phyloP scores from a whole-genome alignment of 2,329 filamentous ascomycete species.

The Neophaeococcomyces aloes region DNA sequence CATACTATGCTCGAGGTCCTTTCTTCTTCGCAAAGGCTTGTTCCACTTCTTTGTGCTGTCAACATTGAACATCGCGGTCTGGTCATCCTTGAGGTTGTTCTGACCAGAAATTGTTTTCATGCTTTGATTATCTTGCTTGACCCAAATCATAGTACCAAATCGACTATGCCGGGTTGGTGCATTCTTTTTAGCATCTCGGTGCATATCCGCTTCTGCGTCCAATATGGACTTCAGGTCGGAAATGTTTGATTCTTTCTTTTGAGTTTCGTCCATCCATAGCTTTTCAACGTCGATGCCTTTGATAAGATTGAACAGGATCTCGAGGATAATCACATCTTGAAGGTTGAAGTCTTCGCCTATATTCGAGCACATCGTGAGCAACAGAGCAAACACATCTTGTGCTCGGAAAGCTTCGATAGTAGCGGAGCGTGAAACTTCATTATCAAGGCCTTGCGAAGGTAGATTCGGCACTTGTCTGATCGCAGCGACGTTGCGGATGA shows the following conservation, averaged over 20 bases:
- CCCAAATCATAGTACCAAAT: slow-evolving; percentile 96
- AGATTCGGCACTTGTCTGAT: slow-evolving; percentile 65
- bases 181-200: slow-evolving; percentile 62
- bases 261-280: slow-evolving; percentile 71
- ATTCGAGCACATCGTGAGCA: slow-evolving; percentile 80
- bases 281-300: slow-evolving; percentile 79
- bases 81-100: slow-evolving; percentile 63
- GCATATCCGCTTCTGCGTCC: slow-evolving; percentile 73
- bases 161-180: slow-evolving; percentile 82
- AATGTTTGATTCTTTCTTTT: slow-evolving; percentile 57
- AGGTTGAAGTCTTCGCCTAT: slow-evolving; percentile 87
- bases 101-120: slow-evolving; percentile 82
- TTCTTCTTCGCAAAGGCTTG: slow-evolving; percentile 57
- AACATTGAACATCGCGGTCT: slow-evolving; percentile 72
- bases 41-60: slow-evolving; percentile 85
- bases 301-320: slow-evolving; percentile 83
- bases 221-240: slow-evolving; percentile 66
- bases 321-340: slow-evolving; percentile 81
- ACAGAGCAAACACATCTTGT: slow-evolving; percentile 77
- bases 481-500: slow-evolving; percentile 78
- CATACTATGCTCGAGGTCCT: slow-evolving; percentile 47
- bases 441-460: slow-evolving; percentile 75
- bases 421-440: slow-evolving; percentile 75
- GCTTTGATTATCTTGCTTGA: slow-evolving; percentile 75
- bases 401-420: slow-evolving; percentile 81